A percentile compares a stretch with the other conserved stretches of the same genome.
Conservation (phyloP, 345 rosid genomes). For the Turritis glabra region DNA sequence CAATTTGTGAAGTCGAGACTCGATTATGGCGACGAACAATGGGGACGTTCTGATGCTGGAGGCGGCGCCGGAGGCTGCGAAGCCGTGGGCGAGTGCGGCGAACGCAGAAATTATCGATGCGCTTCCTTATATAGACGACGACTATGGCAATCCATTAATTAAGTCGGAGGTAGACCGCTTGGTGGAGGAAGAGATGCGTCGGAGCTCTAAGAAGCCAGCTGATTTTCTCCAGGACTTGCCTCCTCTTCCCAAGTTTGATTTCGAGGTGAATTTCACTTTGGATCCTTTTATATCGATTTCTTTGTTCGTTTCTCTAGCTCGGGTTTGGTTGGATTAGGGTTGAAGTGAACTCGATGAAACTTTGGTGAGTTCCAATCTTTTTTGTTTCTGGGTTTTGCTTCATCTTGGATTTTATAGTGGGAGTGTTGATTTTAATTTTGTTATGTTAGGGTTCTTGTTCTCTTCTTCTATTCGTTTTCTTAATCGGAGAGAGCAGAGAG, state of each 20-base stretch:
- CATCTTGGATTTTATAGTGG: background rate
- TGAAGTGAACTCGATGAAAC: background rate
- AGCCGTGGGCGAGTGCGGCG: conserved; percentile 63
- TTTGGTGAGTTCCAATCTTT: background rate
- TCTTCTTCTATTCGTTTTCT: background rate
- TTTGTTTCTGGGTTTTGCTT: conserved; percentile 1
- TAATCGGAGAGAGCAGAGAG: background rate
- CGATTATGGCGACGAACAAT: conserved; percentile 41
- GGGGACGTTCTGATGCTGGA: conserved; percentile 81
- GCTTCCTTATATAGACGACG: conserved; percentile 94
- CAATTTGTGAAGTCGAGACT: conserved; percentile 4
- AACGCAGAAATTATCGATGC: conserved; percentile 84
- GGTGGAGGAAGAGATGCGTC: conserved; percentile 96
- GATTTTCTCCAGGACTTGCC: conserved; percentile 87
- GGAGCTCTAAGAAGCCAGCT: conserved; percentile 83
- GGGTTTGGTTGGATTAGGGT: conserved; percentile 14
- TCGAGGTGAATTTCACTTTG: conserved; percentile 52
- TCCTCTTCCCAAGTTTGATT: conserved; percentile 61
- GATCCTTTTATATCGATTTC: conserved; percentile 7
- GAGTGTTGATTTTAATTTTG: background rate
- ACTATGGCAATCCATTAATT: conserved; percentile 69
- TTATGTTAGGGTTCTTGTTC: conserved; percentile 8
- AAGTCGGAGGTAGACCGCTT: conserved; percentile 86
- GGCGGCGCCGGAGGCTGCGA: conserved; percentile 61
- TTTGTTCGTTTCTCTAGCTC: conserved; percentile 1